Evolutionary conservation across 805 yeast genomes (phyloP), one percentile per base, ranked within the genome.

Genomic region (Suhomyces xylopsoci): DNA sequence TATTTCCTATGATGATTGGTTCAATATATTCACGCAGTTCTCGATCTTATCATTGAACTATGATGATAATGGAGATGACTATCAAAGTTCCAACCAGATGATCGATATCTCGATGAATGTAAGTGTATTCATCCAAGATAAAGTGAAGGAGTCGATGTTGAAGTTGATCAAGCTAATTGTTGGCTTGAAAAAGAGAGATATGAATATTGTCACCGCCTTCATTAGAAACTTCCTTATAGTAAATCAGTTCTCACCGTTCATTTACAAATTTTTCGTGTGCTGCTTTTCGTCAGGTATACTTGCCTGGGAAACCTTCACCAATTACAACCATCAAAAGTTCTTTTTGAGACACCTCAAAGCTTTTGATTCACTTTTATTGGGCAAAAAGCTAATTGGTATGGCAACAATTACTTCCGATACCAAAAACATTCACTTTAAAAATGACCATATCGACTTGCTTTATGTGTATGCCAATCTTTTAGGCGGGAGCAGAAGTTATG

Each of bases 271-370:
- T 22, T 90, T 90, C 65, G 68, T 87, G 63, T 81, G 87, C 45
- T 77, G 87, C 45, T 82, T 88, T 54, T 72, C 86, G 1, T 78
- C 87, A 0, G 91, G 93, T 0, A 72, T 75, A 26, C 71, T 71
- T 5, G 81, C 88, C 1, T 71, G 81, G 60, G 86, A 82, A 12
- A 76, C 81, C 15, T 82, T 87, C 62, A 85, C 89, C 48, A 85
- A 87, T 47, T 84, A 90, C 34, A 88, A 90, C 55, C 93, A 90
- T 63, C 98, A 93, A 62, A 94, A 94, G 66, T 93, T 84, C 64
- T 85, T 93, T 56, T 71, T 94, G 55, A 82, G 99, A 59, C 97
- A 92, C 60, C 76, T 93, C 57, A 94, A 93, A 64, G 96, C 97
- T 0, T 84, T 82, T 65, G 99, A 94, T 65, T 81, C 94, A 2